Conservation (phyloP, 176 grass and related monocot species). For the Alloteropsis semialata region DNA sequence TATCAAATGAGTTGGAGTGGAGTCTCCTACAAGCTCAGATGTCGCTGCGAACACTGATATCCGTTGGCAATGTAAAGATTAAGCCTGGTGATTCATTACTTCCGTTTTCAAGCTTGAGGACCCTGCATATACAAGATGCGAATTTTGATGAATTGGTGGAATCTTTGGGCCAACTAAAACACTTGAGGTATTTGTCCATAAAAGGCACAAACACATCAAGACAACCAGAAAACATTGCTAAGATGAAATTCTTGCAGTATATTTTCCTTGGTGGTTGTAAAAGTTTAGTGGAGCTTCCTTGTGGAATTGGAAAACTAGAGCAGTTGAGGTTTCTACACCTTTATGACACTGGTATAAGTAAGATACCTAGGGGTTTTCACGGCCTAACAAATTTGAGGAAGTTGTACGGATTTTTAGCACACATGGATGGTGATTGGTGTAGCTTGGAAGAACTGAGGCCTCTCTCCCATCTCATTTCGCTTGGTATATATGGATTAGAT, state of each 20-base stretch:
- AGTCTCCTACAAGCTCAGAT: background rate
- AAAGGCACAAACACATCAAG: background rate
- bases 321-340: background rate
- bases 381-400: background rate
- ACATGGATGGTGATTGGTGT: background rate
- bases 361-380: background rate
- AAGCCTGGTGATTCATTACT: background rate
- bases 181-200: background rate
- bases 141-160: background rate
- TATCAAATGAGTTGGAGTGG: background rate
- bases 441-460: slow-evolving; percentile 8
- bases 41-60: background rate
- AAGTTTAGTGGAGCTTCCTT: background rate
- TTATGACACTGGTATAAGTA: background rate
- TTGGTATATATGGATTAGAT: background rate
- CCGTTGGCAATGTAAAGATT: background rate
- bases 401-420: background rate
- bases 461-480: background rate
- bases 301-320: background rate
- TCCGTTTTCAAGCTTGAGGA: background rate
- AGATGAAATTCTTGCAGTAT: background rate
- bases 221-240: background rate
- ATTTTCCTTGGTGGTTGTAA: background rate
- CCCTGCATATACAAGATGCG: background rate
- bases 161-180: background rate